Base-by-base conservation (phyloP, 1,284 basidiomycete genomes). In the Inonotus obliquus region DNA sequence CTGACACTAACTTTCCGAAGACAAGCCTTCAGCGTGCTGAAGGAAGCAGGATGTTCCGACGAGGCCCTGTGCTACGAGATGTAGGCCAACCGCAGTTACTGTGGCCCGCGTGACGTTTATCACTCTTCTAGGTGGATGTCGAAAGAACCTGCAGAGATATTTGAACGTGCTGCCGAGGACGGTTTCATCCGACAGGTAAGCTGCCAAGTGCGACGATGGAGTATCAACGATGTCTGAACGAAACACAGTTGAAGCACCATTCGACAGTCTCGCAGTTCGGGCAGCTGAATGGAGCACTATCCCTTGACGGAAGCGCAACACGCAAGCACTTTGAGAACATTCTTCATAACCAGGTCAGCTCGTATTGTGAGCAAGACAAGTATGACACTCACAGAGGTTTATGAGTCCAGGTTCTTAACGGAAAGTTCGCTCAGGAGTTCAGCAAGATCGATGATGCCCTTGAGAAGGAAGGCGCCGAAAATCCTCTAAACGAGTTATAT, bases 131-230 rank as follows among this genome's bases (percentile, higher is more conserved):
- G 84, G 83, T 85, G 84, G 84, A 86, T 86, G 84, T 86, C 85
- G 32, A 86, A 85, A 67, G 84, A 86, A 67, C 84, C 85, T 2
- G 84, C 85, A n/a, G 85, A 86, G 65, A 85, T 86, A 51, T 87
- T 87, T 69, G 84, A 86, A 69, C 75, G 83, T 29, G 84, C 85
- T 7, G 84, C 84, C 1, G 84, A 86, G 64, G 84, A 86, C 48
- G 85, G 85, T 17, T 85, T 86, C 69, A 80, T 86, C 58, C 70
- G 69, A 25, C 84, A 85, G 73, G 82, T 78, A 58, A 65, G 60
- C 13, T 61, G 17, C 53, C 7, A 54, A 21, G 32, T n/a, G 4
- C 39, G 32, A 39, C 38, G 14, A 32, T 23, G 11, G 4, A 48
- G 2, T 54, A 7, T 23, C n/a, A 13, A 3, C 45, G 21, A 32